These are phyloP conservation scores for Prunus armeniaca DNA, from an alignment of 306 rosid species.

Conservation along the genomic window DNA sequence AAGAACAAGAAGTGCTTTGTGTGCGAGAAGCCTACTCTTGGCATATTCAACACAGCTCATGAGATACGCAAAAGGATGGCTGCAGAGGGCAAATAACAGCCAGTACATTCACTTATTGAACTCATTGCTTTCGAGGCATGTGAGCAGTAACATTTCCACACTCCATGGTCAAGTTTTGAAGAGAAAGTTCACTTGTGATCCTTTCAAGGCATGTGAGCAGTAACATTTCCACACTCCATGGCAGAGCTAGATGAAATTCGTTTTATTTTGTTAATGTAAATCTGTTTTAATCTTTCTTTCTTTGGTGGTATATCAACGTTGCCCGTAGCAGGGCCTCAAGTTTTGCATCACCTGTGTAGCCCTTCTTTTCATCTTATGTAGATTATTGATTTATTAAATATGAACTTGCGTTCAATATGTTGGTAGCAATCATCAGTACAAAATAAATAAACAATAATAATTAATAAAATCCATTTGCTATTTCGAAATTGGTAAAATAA, in stretches of 20 bases:
- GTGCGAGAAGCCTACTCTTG: conserved; percentile 73
- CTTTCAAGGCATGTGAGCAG: neutral
- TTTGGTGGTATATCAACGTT: neutral
- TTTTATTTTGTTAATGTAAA: neutral
- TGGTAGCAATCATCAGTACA: no score
- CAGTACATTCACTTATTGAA: neutral
- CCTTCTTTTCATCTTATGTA: no score
- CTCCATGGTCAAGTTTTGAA: neutral
- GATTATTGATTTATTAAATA: no score
- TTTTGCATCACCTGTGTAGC: no score
- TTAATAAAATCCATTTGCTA: no score
- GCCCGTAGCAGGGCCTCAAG: neutral
- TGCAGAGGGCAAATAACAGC: conserved; percentile 43
- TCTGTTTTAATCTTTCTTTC: neutral
- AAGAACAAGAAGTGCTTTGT: conserved; percentile 86
- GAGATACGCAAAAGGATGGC: conserved; percentile 59
- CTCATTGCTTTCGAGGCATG: neutral
- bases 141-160: neutral
- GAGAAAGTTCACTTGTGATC: neutral
- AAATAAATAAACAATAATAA: no score
- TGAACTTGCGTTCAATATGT: no score
- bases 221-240: neutral
- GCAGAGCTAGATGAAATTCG: neutral
- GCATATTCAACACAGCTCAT: conserved; percentile 69
- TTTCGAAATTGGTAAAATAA: no score